Evolutionary conservation across 2,329 filamentous ascomycete species (phyloP), one percentile per base, ranked within the genome.

Genomic region (Cryphonectria radicalis): DNA sequence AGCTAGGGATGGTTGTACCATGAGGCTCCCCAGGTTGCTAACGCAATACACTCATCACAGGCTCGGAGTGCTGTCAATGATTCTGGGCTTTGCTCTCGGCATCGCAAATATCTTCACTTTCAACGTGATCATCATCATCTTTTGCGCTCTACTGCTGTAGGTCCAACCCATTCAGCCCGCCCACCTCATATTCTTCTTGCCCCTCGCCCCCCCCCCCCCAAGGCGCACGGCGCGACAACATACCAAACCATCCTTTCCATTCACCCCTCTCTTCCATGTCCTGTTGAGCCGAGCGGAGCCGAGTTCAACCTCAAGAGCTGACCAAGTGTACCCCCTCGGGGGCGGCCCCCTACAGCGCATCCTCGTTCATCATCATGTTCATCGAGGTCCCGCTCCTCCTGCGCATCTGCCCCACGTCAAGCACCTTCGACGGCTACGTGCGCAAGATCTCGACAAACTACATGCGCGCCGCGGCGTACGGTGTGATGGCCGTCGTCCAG

Each of bases 381-480:
- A 87, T 95, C 79, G 93, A 99, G 82, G 91, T 99, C 25, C 96
- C 96, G 40, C 91, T 98, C 72, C 92, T 99, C 71, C 91, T 99
- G 73, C 93, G 96, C 83, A 98, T 99, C 84, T 99, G 96, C 85
- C 96, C 96, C 71, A 99, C 96, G 7, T 98, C 95, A 19, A 83
- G 91, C 74, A 90, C 89, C 75, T 99, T 99, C 84, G 96, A 99
- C 81, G 85, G 84, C 75, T 91, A 94, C 80, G 95, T 99, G 82
- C 94, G 95, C 82, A 91, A 89, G 78, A 93, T 99, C 85, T 94
- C 94, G 74, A 97, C 95, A 72, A 98, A 98, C 86, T 98, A 95
- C 85, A 97, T 96, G 91, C 94, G 96, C 82, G 95, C 95, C 28
- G 92, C 86, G 71, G 92, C 97, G 79, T 99, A 99, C 83, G 83